Percentiles rank a stretch among this genome's conserved stretches.
Conservation (phyloP, 2,329 filamentous ascomycete genomes). For the Arthrinium puccinioides region DNA sequence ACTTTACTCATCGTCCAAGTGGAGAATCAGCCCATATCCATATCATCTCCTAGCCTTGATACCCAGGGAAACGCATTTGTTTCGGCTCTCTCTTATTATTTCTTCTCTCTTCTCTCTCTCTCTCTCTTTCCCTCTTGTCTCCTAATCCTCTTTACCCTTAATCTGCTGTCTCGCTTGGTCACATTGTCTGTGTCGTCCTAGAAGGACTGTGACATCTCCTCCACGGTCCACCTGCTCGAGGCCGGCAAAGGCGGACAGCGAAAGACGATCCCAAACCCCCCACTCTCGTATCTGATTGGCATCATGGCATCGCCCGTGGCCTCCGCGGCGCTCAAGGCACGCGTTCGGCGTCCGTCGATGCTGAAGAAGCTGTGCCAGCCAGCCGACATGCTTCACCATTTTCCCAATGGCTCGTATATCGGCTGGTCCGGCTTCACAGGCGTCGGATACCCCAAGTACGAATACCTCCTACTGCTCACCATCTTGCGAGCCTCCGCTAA, state of each 20-base stretch:
- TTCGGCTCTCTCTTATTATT: background rate
- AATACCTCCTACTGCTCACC: slow-evolving; percentile 9
- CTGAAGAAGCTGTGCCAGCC: slow-evolving; percentile 73
- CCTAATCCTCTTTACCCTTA: background rate
- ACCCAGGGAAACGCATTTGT: too few species aligned
- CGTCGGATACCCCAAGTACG: slow-evolving; percentile 80
- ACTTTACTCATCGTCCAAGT: too few species aligned
- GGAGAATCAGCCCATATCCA: too few species aligned
- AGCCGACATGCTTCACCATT: slow-evolving; percentile 72
- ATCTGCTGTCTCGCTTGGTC: background rate
- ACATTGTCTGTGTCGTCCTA: background rate
- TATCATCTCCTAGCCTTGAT: too few species aligned
- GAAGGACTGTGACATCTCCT: too few species aligned
- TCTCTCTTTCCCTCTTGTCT: background rate
- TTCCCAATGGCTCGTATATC: slow-evolving; percentile 79
- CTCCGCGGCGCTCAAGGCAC: slow-evolving; percentile 68
- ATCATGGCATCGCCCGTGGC: slow-evolving; percentile 47
- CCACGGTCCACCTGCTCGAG: background rate
- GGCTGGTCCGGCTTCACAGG: slow-evolving; percentile 91
- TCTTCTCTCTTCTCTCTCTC: background rate
- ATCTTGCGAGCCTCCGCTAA: slow-evolving; percentile 9
- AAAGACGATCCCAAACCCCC: background rate
- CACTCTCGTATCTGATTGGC: background rate
- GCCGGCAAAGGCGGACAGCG: background rate
- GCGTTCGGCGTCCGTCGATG: slow-evolving; percentile 68